Conservation (phyloP, 2,329 filamentous ascomycete species). For the Colletotrichum incanum region DNA sequence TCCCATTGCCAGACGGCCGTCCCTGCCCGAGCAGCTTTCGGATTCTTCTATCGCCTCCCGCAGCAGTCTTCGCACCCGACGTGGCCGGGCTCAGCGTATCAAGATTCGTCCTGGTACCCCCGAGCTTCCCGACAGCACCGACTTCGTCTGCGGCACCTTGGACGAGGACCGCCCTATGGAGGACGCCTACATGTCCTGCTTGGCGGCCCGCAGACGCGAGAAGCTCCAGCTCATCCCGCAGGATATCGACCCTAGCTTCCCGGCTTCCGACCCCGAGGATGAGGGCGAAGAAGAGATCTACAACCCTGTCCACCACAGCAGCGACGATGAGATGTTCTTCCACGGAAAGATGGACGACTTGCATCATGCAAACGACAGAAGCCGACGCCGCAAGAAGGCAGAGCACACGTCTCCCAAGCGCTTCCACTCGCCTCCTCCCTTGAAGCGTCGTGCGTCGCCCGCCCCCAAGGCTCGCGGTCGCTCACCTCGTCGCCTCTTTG, state of each 20-base stretch:
- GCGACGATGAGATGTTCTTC: constrained; percentile 80
- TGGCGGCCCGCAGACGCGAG: constrained; percentile 84
- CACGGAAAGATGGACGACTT: constrained; percentile 81
- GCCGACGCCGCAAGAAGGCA: constrained; percentile 66
- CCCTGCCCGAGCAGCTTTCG: constrained; percentile 64
- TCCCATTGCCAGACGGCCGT: constrained; percentile 58
- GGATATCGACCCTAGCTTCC: constrained; percentile 97
- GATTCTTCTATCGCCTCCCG: constrained; percentile 73
- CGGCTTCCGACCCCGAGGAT: constrained; percentile 91
- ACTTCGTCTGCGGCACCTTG: constrained; percentile 98
- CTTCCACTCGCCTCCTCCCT: constrained; percentile 63
- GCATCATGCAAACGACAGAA: constrained; percentile 70
- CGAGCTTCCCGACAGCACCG: constrained; percentile 95
- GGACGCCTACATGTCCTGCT: constrained; percentile 89
- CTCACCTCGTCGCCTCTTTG: constrained; percentile 74
- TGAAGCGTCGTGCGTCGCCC: constrained; percentile 65
- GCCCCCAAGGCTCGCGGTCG: constrained; percentile 61
- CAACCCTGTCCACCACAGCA: constrained; percentile 72
- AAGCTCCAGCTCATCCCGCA: constrained; percentile 91
- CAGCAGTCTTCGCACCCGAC: constrained; percentile 52
- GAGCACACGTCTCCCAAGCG: constrained; percentile 62
- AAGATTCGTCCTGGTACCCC: constrained; percentile 79
- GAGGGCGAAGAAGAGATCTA: constrained; percentile 82
- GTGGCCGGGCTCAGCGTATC: constrained; percentile 57
- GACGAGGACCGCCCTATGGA: constrained; percentile 97